These are phyloP conservation scores for Aspergillus fructus DNA, from an alignment of 2,329 filamentous ascomycete genomes.

Conservation along the genomic window DNA sequence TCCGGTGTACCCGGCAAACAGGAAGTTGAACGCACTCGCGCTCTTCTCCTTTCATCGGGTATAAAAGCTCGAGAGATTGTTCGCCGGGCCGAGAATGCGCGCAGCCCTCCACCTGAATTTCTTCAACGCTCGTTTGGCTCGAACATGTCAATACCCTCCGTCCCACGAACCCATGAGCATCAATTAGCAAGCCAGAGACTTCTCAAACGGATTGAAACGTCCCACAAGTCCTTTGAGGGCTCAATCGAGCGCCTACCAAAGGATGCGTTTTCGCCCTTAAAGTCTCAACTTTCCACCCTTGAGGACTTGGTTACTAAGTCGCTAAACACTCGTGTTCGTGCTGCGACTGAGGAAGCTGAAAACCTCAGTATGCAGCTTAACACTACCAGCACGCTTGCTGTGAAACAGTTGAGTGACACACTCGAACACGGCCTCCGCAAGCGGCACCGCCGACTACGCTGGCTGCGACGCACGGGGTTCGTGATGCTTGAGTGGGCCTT, in stretches of 20 bases:
- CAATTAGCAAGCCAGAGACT: constrained; percentile 55
- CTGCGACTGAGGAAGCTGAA: constrained; percentile 75
- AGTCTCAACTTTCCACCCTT: constrained; percentile 43
- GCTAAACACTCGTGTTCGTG: constrained; percentile 61
- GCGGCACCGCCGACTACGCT: constrained; percentile 71
- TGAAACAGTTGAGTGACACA: constrained; percentile 76
- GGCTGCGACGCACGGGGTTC: constrained; percentile 75
- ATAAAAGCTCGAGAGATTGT: constrained; percentile 83
- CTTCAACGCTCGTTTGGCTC: constrained; percentile 29
- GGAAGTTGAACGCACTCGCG: constrained; percentile 77
- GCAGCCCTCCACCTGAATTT: constrained; percentile 37
- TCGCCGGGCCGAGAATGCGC: constrained; percentile 58
- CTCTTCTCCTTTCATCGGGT: constrained; percentile 78
- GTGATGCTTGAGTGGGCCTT: constrained; percentile 83
- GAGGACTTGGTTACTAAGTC: constrained; percentile 49
- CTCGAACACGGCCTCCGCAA: constrained; percentile 70
- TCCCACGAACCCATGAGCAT: constrained; percentile 52
- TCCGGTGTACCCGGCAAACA: constrained; percentile 55
- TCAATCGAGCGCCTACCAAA: constrained; percentile 48
- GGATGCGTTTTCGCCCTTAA: constrained; percentile 46
- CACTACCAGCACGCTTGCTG: constrained; percentile 71
- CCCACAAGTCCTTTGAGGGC: constrained; percentile 44
- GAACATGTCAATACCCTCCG: constrained; percentile 36
- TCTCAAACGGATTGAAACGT: constrained; percentile 48
- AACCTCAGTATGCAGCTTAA: constrained; percentile 73